Percentiles rank a stretch among this genome's conserved stretches.
These are phyloP conservation scores for Suillus variegatus DNA, from an alignment of 768 basidiomycete species.

Conservation along the genomic window DNA sequence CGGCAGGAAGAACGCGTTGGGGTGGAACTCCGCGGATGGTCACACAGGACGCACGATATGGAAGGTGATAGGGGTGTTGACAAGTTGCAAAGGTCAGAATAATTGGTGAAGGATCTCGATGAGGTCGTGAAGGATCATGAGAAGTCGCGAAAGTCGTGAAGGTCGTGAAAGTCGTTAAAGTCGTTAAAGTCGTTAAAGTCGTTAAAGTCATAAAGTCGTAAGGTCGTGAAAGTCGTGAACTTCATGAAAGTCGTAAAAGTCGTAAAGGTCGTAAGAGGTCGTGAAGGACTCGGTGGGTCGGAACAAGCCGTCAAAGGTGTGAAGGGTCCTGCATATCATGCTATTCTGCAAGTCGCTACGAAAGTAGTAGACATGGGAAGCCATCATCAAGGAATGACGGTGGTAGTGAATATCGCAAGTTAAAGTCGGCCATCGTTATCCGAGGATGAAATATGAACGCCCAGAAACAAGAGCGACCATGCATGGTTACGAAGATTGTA, in stretches of 20 bases:
- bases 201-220: too few species aligned
- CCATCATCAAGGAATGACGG: background rate
- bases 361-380: background rate
- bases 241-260: background rate
- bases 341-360: background rate
- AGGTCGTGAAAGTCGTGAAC: background rate
- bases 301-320: background rate
- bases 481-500: background rate
- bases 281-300: background rate
- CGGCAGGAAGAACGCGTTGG: background rate
- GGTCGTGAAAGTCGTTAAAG: background rate
- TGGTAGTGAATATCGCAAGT: background rate
- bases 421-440: background rate
- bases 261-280: background rate
- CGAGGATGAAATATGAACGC: background rate
- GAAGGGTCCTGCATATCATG: background rate
- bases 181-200: too few species aligned
- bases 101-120: background rate
- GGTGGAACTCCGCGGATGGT: background rate
- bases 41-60: background rate
- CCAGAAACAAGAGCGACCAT: background rate
- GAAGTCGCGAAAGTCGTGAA: background rate
- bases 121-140: background rate
- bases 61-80: background rate
- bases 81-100: background rate